A percentile compares a stretch with the other conserved stretches of the same genome.
phyloP scores from a whole-genome alignment of 1,284 basidiomycete genomes.

The Thecaphora frezii region DNA sequence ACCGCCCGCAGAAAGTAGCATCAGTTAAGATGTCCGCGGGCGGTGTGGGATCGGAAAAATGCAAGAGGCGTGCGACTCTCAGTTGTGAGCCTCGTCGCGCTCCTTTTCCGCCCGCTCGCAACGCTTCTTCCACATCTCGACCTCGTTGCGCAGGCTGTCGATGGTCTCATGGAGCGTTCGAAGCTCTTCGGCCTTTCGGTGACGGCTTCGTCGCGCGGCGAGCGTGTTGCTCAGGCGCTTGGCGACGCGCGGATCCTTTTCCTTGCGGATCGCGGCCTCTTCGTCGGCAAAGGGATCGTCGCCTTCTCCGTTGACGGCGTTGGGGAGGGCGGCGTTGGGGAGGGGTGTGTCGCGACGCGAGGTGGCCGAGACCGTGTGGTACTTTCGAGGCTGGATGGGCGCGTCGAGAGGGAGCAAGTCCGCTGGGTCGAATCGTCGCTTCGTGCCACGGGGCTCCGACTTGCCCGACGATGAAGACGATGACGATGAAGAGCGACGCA shows the following conservation, averaged over 20 bases:
- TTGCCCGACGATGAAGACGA: conserved; percentile 10
- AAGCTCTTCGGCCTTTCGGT: conserved; percentile 56
- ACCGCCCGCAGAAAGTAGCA: not conserved
- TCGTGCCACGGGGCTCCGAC: conserved; percentile 33
- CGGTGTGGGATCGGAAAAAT: not conserved
- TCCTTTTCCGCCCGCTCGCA: conserved; percentile 51
- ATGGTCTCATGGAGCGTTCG: conserved; percentile 50
- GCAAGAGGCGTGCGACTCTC: not conserved
- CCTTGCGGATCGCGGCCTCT: conserved; percentile 36
- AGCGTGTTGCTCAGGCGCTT: conserved; percentile 59
- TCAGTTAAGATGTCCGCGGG: not conserved
- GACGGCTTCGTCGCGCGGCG: conserved; percentile 53
- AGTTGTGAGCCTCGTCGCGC: conserved; percentile 32
- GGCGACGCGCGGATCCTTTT: conserved; percentile 47
- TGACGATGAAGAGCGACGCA: conserved; percentile 15
- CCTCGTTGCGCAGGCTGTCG: conserved; percentile 41
- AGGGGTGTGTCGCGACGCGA: conserved; percentile 39
- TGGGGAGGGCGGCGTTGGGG: conserved; percentile 2
- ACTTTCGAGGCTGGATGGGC: conserved; percentile 54
- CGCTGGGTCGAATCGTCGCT: conserved; percentile 44
- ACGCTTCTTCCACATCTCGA: conserved; percentile 51
- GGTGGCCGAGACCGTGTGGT: conserved; percentile 53
- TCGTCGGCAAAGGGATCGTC: conserved; percentile 28
- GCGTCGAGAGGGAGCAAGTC: conserved; percentile 57
- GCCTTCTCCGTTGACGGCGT: conserved; percentile 3